Conservation (phyloP, 169 alveolate genomes). For the Eimeria necatrix region DNA sequence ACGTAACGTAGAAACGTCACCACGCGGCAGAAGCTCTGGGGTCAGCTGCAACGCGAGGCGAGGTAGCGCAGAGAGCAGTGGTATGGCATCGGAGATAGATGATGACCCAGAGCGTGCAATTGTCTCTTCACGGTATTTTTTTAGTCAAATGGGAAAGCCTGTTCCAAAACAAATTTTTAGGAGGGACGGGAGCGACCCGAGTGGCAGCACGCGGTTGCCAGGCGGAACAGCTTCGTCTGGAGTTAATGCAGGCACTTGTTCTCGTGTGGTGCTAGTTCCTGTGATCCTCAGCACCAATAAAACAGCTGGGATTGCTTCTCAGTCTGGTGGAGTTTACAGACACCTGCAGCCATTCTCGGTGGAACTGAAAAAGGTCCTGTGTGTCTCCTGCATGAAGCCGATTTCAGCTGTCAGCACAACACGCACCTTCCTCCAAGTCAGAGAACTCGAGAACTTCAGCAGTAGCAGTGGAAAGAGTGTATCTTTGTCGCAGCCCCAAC, state of each 20-base stretch:
- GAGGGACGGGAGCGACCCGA: no score
- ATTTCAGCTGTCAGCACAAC: constrained; percentile 63
- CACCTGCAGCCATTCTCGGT: constrained; percentile 52
- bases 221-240: background rate
- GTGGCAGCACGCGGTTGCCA: background rate
- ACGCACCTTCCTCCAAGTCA: constrained; percentile 17
- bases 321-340: background rate
- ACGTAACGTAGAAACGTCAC: background rate
- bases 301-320: background rate
- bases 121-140: constrained; percentile 52
- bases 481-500: background rate
- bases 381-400: constrained; percentile 67
- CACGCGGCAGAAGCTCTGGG: background rate
- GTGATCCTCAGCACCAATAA: constrained; percentile 16
- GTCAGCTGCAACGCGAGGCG: background rate
- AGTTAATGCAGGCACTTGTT: background rate
- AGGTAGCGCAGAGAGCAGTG: background rate
- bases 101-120: background rate
- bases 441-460: background rate
- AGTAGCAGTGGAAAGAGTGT: background rate
- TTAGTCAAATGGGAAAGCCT: background rate
- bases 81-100: background rate
- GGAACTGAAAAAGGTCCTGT: constrained; percentile 30
- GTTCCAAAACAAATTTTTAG: background rate
- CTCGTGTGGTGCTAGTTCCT: constrained; percentile 23